Percentiles rank a stretch among this genome's conserved stretches.
phyloP scores from a whole-genome alignment of 768 basidiomycete genomes.

The Paxillus rubicundulus region DNA sequence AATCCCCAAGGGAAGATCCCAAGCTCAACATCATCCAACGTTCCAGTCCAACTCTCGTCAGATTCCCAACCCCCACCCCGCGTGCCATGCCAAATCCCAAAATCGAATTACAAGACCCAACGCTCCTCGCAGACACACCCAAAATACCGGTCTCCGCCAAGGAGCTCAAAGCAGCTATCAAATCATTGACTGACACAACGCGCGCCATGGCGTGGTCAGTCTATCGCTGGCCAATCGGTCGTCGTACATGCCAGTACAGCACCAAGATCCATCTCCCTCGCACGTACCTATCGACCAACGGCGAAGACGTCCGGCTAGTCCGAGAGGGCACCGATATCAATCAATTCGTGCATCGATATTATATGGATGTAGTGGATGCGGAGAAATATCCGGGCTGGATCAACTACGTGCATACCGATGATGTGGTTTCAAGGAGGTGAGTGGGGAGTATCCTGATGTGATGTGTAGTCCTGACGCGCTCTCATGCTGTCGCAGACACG shows the following conservation, averaged over 20 bases:
- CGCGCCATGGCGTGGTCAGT: slow-evolving; percentile 40
- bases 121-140: background rate
- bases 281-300: slow-evolving; percentile 36
- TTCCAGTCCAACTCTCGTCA: background rate
- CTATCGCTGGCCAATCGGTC: slow-evolving; percentile 40
- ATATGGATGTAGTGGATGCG: slow-evolving; percentile 17
- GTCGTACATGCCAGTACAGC: slow-evolving; percentile 28
- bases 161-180: slow-evolving; percentile 20
- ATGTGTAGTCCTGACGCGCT: too few species aligned
- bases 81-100: background rate
- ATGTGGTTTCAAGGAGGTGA: slow-evolving; percentile 32
- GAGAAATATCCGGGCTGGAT: slow-evolving; percentile 22
- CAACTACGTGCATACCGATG: slow-evolving; percentile 38
- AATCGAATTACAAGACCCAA: slow-evolving; percentile 4
- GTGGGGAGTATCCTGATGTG: slow-evolving; percentile 1
- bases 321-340: slow-evolving; percentile 37
- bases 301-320: slow-evolving; percentile 34
- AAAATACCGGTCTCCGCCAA: slow-evolving; percentile 2
- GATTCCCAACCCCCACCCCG: background rate
- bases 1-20: background rate
- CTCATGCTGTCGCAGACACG: slow-evolving; percentile 32
- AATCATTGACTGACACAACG: slow-evolving; percentile 29
- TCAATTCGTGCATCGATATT: slow-evolving; percentile 34
- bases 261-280: slow-evolving; percentile 40
- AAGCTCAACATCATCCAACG: background rate